Percentiles rank a stretch among this genome's conserved stretches.
phyloP scores from a whole-genome alignment of 495 filamentous ascomycete species.

The Opeltia flavorubescens region DNA sequence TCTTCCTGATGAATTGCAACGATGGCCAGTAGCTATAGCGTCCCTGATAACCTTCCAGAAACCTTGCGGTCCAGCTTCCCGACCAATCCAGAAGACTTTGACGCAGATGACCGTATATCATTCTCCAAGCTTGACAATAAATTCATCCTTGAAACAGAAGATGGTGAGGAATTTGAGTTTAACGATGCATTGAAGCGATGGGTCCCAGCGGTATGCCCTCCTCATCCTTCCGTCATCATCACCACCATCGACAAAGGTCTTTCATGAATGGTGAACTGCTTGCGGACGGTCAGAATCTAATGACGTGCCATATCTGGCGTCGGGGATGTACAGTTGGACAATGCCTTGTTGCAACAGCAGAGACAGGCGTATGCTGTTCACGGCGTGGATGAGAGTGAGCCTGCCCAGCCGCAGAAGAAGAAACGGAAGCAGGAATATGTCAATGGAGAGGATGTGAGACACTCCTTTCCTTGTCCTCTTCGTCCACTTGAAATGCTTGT shows the following conservation, averaged over 20 bases:
- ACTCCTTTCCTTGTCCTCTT: background rate
- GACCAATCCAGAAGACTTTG: constrained; percentile 59
- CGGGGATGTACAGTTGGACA: constrained; percentile 46
- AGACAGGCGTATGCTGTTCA: constrained; percentile 57
- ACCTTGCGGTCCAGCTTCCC: constrained; percentile 38
- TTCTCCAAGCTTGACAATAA: constrained; percentile 69
- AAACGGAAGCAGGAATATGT: constrained; percentile 61
- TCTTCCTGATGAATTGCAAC: background rate
- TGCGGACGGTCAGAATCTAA: constrained; percentile 18
- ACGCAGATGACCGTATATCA: constrained; percentile 69
- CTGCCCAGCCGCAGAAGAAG: constrained; percentile 37
- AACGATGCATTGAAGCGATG: constrained; percentile 60
- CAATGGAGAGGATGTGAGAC: constrained; percentile 45
- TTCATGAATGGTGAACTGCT: constrained; percentile 4
- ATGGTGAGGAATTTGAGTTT: constrained; percentile 76
- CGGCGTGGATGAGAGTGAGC: constrained; percentile 51
- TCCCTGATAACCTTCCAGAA: constrained; percentile 1
- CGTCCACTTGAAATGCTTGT: background rate
- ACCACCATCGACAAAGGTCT: constrained; percentile 8
- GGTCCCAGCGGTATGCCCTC: constrained; percentile 52
- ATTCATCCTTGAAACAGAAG: constrained; percentile 70
- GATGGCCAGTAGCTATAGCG: background rate
- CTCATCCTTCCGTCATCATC: constrained; percentile 7
- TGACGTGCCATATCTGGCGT: constrained; percentile 21
- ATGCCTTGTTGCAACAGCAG: constrained; percentile 65